Evolutionary conservation across 2,329 filamentous ascomycete genomes (phyloP).

Genomic region (Neofusicoccum sp.): DNA sequence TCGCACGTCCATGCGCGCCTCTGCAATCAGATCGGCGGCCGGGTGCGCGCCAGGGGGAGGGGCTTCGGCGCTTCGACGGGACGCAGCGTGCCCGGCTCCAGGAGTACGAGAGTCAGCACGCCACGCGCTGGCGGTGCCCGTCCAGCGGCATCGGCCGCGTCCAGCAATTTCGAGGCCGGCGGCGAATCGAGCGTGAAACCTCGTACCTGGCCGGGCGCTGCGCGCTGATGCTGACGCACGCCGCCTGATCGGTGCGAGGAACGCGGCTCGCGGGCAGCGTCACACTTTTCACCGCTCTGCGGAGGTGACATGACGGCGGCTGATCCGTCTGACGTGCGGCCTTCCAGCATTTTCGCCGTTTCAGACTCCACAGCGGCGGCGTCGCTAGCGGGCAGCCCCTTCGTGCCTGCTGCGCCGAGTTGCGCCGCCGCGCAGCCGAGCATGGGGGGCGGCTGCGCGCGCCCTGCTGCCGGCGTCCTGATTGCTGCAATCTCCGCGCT

Average conservation of each 20-base stretch:
- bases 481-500: slow-evolving; percentile 15
- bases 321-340: slow-evolving; percentile 16
- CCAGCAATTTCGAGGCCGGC: slow-evolving; percentile 1
- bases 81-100: neutral
- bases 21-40: neutral
- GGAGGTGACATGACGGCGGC: slow-evolving; percentile 11
- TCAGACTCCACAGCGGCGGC: slow-evolving; percentile 10
- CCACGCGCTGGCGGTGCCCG: neutral
- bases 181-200: slow-evolving; percentile 14
- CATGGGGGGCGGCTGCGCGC: neutral
- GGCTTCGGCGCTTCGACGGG: slow-evolving; percentile 16
- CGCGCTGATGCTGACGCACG: neutral
- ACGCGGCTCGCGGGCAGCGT: neutral
- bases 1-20: slow-evolving; percentile 1
- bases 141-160: slow-evolving; percentile 2
- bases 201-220: slow-evolving; percentile 3
- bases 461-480: neutral
- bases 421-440: slow-evolving; percentile 9
- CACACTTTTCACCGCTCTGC: slow-evolving; percentile 6
- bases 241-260: neutral
- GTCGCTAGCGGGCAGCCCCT: neutral
- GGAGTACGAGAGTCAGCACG: slow-evolving; percentile 14
- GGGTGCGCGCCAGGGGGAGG: slow-evolving; percentile 12
- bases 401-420: neutral
- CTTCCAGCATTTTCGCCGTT: slow-evolving; percentile 17